Evolutionary conservation across 2,329 filamentous ascomycete genomes (phyloP).

Genomic region (Pseudopyricularia cyperi): DNA sequence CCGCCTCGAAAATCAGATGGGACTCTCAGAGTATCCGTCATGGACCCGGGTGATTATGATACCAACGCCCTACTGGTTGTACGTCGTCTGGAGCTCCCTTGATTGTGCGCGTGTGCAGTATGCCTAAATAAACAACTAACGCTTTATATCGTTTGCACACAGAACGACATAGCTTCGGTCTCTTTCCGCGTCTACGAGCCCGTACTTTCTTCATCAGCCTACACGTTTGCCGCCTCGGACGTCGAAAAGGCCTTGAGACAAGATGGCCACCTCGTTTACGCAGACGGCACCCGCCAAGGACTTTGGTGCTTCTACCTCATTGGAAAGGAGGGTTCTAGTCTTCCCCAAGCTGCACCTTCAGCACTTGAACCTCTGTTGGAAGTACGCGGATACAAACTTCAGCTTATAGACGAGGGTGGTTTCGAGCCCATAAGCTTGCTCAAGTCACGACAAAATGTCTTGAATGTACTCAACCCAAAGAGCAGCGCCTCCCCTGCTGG

Average conservation of each 20-base stretch:
- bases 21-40: slow-evolving; percentile 24
- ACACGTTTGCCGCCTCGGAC: slow-evolving; percentile 33
- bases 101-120: not conserved
- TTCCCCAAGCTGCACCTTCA: slow-evolving; percentile 9
- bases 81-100: slow-evolving; percentile 13
- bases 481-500: slow-evolving; percentile 30
- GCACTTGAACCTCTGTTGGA: slow-evolving; percentile 27
- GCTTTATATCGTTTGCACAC: not conserved
- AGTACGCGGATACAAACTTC: slow-evolving; percentile 28
- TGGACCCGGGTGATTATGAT: slow-evolving; percentile 51
- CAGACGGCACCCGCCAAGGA: slow-evolving; percentile 33
- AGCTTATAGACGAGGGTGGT: slow-evolving; percentile 32
- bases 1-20: not conserved
- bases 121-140: not conserved
- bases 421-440: slow-evolving; percentile 36
- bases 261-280: slow-evolving; percentile 39
- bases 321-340: slow-evolving; percentile 23
- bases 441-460: slow-evolving; percentile 25
- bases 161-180: slow-evolving; percentile 46
- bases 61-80: slow-evolving; percentile 49
- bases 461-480: slow-evolving; percentile 28
- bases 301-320: slow-evolving; percentile 42
- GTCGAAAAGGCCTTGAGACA: slow-evolving; percentile 36
- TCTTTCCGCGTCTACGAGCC: slow-evolving; percentile 24
- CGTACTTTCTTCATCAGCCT: slow-evolving; percentile 19